Conservation (phyloP, 805 yeast species). For the Ogataea paraovalis region DNA sequence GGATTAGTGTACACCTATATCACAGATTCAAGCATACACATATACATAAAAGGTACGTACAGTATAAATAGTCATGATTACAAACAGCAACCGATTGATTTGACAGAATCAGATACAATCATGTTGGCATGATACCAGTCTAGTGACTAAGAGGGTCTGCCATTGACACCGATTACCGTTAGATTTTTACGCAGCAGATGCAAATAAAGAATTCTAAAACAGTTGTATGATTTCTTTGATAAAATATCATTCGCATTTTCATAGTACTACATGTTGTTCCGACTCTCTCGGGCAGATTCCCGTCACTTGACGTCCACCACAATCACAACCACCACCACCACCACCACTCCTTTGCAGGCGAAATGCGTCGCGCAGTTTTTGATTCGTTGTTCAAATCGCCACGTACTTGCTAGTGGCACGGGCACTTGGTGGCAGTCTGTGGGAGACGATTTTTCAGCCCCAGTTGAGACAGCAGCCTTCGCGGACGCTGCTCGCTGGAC, state of each 20-base stretch:
- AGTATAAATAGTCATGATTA: not conserved
- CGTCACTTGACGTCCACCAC: not conserved
- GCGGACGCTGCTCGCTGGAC: not conserved
- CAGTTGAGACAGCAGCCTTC: not conserved
- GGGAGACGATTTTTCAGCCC: not conserved
- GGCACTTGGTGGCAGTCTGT: not conserved
- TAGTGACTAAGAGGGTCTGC: not conserved
- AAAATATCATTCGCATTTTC: too few relatives aligned
- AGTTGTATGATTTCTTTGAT: too few relatives aligned
- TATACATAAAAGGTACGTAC: not conserved
- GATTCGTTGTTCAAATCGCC: constrained; percentile 2
- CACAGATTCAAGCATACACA: not conserved
- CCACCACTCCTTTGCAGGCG: not conserved
- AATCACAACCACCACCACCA: not conserved
- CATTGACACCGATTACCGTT: not conserved
- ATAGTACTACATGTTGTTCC: too few relatives aligned
- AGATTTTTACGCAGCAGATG: not conserved
- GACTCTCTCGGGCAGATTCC: too few relatives aligned
- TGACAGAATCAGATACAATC: not conserved
- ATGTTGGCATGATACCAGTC: not conserved
- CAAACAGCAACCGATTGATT: not conserved
- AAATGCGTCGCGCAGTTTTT: constrained; percentile 1
- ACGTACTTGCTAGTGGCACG: not conserved
- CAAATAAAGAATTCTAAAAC: too few relatives aligned
- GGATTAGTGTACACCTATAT: not conserved